phyloP scores from a whole-genome alignment of 768 basidiomycete genomes.

The Mycena polygramma region DNA sequence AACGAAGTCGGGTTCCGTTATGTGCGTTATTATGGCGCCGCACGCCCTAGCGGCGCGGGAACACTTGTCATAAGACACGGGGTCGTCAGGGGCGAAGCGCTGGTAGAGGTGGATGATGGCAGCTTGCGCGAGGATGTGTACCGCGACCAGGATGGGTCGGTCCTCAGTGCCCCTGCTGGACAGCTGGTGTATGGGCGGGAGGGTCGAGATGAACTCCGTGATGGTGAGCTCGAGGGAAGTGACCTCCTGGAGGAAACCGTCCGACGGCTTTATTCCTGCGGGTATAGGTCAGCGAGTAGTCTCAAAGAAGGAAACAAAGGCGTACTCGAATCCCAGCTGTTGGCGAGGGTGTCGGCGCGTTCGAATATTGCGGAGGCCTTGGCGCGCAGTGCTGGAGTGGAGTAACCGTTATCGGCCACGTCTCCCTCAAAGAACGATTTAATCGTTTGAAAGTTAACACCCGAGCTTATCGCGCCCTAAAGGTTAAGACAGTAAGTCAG shows the following conservation, averaged over 20 bases:
- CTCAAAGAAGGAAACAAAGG: slow-evolving; percentile 7
- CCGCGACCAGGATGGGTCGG: slow-evolving; percentile 68
- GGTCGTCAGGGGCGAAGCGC: slow-evolving; percentile 71
- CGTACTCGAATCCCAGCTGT: slow-evolving; percentile 73
- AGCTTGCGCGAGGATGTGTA: slow-evolving; percentile 76
- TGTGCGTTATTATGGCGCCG: slow-evolving; percentile 70
- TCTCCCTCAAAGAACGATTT: slow-evolving; percentile 74
- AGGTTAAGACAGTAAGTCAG: slow-evolving; percentile 24
- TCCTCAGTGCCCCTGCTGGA: slow-evolving; percentile 67
- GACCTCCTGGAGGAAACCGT: slow-evolving; percentile 68
- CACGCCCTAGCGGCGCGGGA: slow-evolving; percentile 72
- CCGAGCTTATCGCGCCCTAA: slow-evolving; percentile 71
- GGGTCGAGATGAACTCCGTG: slow-evolving; percentile 70
- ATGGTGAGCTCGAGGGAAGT: slow-evolving; percentile 74
- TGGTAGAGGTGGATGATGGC: slow-evolving; percentile 77
- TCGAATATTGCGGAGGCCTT: slow-evolving; percentile 85
- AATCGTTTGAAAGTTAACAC: slow-evolving; percentile 69
- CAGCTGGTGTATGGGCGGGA: slow-evolving; percentile 76
- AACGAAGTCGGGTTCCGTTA: slow-evolving; percentile 73
- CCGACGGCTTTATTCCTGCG: slow-evolving; percentile 60
- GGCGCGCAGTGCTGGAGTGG: slow-evolving; percentile 72
- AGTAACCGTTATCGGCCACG: slow-evolving; percentile 69
- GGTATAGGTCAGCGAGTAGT: slow-evolving; percentile 25
- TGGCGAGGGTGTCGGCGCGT: slow-evolving; percentile 71
- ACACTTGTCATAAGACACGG: slow-evolving; percentile 75